A percentile compares a stretch with the other conserved stretches of the same genome.
Conservation (phyloP, 139 green algal species). For the Auxenochlorella pyrenoidosa region DNA sequence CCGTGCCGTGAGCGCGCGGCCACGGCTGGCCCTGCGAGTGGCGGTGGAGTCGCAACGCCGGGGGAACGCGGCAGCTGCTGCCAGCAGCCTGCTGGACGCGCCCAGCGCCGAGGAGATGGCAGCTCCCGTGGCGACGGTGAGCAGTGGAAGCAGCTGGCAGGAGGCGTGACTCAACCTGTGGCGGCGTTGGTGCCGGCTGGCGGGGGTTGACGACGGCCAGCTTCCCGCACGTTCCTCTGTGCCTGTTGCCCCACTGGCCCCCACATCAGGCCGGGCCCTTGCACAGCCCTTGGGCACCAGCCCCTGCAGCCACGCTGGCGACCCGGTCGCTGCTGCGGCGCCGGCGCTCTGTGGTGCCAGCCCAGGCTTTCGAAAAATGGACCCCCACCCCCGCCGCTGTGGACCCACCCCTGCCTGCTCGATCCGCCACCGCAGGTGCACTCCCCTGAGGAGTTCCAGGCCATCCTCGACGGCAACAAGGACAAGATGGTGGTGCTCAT, state of each 20-base stretch:
- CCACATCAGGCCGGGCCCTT: background rate
- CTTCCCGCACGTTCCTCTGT: background rate
- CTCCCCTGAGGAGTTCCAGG: constrained; percentile 60
- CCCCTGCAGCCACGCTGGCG: too few relatives aligned
- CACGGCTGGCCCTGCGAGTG: background rate
- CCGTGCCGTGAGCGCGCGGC: background rate
- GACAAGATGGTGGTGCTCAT: constrained; percentile 74
- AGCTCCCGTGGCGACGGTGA: constrained; percentile 1
- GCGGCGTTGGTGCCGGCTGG: background rate
- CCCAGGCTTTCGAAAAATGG: too few relatives aligned
- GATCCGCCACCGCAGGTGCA: constrained; percentile 37
- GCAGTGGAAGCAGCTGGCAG: background rate
- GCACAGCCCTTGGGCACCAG: too few relatives aligned
- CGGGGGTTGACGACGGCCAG: background rate
- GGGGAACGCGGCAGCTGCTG: background rate
- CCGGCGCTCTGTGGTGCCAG: too few relatives aligned
- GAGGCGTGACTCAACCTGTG: background rate
- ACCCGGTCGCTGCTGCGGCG: too few relatives aligned
- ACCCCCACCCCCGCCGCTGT: too few relatives aligned
- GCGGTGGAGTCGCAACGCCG: constrained; percentile 9
- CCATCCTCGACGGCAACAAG: constrained; percentile 44
- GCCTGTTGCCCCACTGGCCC: background rate
- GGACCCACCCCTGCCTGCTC: too few relatives aligned
- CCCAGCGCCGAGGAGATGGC: constrained; percentile 11
- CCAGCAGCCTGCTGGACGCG: constrained; percentile 1